Evolutionary conservation across 306 rosid genomes (phyloP).

Genomic region (Inga laurina): DNA sequence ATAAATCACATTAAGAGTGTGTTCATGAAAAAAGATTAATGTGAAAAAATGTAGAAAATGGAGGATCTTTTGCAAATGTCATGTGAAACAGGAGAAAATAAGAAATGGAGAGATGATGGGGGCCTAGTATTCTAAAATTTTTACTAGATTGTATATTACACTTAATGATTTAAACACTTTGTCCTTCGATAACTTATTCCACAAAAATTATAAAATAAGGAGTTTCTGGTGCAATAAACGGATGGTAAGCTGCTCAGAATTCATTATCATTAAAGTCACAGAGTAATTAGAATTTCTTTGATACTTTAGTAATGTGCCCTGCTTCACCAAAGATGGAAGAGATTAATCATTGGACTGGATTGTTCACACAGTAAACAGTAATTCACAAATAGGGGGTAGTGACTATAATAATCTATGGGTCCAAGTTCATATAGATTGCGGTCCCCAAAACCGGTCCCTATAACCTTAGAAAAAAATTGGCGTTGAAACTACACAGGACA

Average conservation of each 20-base stretch:
- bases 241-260: not conserved
- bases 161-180: not conserved
- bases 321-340: not conserved
- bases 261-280: not conserved
- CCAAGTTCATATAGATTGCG: not conserved
- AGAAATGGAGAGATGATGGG: not conserved
- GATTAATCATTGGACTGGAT: not conserved
- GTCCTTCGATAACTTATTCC: not conserved
- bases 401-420: not conserved
- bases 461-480: not conserved
- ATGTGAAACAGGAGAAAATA: not conserved
- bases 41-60: not conserved
- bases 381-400: not conserved
- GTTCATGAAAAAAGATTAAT: not conserved
- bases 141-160: not conserved
- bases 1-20: not conserved
- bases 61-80: not conserved
- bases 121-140: not conserved
- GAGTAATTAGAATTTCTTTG: not conserved
- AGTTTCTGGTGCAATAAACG: not conserved
- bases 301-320: not conserved
- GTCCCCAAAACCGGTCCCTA: not conserved
- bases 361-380: not conserved
- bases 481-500: not conserved
- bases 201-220: not conserved